These are phyloP conservation scores for Pittosporum tobira DNA, from an alignment of 129 eudicot species.

Conservation along the genomic window DNA sequence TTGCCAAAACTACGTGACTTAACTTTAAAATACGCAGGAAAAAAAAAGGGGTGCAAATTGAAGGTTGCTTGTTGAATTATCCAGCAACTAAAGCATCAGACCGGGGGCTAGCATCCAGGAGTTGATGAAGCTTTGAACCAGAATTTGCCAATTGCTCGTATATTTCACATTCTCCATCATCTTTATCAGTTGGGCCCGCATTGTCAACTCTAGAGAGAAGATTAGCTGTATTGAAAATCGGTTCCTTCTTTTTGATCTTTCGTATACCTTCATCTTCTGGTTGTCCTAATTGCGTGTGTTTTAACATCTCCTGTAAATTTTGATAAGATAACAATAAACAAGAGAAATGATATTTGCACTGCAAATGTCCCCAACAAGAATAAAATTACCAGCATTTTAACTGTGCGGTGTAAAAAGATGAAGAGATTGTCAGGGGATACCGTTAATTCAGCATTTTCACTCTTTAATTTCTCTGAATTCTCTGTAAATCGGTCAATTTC, in stretches of 20 bases:
- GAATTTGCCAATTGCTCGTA: slow-evolving; percentile 50
- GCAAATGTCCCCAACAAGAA: too few species aligned
- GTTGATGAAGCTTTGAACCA: slow-evolving; percentile 65
- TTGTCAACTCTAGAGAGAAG: slow-evolving; percentile 72
- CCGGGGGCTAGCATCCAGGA: slow-evolving; percentile 56
- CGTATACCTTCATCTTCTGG: slow-evolving; percentile 27
- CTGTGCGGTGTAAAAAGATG: too few species aligned
- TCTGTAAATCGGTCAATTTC: slow-evolving; percentile 58
- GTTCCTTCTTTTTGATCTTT: slow-evolving; percentile 17
- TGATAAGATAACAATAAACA: too few species aligned
- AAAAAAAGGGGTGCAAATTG: neutral
- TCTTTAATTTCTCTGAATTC: slow-evolving; percentile 57
- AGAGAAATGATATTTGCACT: too few species aligned
- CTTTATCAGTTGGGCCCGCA: slow-evolving; percentile 32
- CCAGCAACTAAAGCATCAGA: slow-evolving; percentile 85
- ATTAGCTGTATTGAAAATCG: slow-evolving; percentile 65
- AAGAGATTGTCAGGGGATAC: slow-evolving; percentile 42
- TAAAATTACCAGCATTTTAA: too few species aligned
- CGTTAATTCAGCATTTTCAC: slow-evolving; percentile 56
- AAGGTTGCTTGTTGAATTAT: slow-evolving; percentile 27
- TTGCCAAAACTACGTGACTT: slow-evolving; percentile 47
- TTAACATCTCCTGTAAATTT: slow-evolving; percentile 52
- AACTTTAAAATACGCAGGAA: slow-evolving; percentile 15
- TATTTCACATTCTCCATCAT: slow-evolving; percentile 37
- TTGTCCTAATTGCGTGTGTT: slow-evolving; percentile 25